phyloP scores from a whole-genome alignment of 805 yeast genomes.

The Sungouiella thailandica region DNA sequence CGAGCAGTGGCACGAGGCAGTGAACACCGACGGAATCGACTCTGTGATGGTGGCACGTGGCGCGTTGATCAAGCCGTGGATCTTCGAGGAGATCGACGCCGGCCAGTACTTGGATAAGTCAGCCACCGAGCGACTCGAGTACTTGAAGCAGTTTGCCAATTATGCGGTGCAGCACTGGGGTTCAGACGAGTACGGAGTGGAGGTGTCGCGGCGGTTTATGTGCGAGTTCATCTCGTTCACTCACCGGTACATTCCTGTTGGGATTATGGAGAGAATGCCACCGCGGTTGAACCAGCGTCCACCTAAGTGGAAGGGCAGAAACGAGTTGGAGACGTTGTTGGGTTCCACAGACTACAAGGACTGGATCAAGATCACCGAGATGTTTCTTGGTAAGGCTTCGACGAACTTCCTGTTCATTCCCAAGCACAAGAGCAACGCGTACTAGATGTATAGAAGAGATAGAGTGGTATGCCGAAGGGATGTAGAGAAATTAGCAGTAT shows the following conservation, averaged over 20 bases:
- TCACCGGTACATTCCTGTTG: slow-evolving; percentile 91
- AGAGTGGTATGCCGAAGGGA: too few relatives aligned
- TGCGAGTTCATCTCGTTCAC: slow-evolving; percentile 94
- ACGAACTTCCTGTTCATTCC: slow-evolving; percentile 77
- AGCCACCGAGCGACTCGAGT: slow-evolving; percentile 82
- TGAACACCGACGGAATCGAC: slow-evolving; percentile 67
- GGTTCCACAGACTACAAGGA: slow-evolving; percentile 83
- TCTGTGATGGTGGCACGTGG: slow-evolving; percentile 98
- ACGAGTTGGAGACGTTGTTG: slow-evolving; percentile 84
- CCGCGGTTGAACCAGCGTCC: slow-evolving; percentile 91
- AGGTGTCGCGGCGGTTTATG: slow-evolving; percentile 79
- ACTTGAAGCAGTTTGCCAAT: slow-evolving; percentile 61
- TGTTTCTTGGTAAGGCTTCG: slow-evolving; percentile 87
- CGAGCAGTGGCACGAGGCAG: slow-evolving; percentile 82
- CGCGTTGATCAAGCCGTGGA: slow-evolving; percentile 97
- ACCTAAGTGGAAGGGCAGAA: slow-evolving; percentile 87
- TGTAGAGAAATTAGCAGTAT: too few relatives aligned
- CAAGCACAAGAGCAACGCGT: slow-evolving; percentile 91
- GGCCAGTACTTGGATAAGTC: slow-evolving; percentile 87
- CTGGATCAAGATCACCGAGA: slow-evolving; percentile 93
- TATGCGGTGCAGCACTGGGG: slow-evolving; percentile 98
- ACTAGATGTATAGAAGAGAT: too few relatives aligned
- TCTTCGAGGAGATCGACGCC: slow-evolving; percentile 89
- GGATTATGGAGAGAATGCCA: slow-evolving; percentile 83
- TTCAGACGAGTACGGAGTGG: slow-evolving; percentile 89